phyloP scores from a whole-genome alignment of 2,329 filamentous ascomycete species.

The Colletotrichum nymphaeae region DNA sequence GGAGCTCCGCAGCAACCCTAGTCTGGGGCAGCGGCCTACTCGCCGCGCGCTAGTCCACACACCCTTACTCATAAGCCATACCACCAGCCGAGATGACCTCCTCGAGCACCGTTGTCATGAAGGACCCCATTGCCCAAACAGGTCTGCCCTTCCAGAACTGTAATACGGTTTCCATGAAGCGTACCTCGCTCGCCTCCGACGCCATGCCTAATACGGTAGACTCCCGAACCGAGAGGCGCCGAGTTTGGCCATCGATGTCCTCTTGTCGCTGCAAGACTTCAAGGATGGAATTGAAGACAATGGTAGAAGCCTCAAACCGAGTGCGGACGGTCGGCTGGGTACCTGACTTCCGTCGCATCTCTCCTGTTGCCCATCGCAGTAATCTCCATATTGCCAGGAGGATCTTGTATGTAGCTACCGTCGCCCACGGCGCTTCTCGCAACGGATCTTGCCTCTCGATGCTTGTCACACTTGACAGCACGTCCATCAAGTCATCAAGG shows the following conservation, averaged over 20 bases:
- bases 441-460: slow-evolving; percentile 24
- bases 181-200: slow-evolving; percentile 31
- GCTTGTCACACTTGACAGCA: slow-evolving; percentile 34
- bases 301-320: slow-evolving; percentile 39
- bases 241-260: background rate
- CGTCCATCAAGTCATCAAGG: slow-evolving; percentile 42
- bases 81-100: slow-evolving; percentile 31
- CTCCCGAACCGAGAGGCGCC: slow-evolving; percentile 17
- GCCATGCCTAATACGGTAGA: slow-evolving; percentile 16
- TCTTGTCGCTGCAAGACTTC: slow-evolving; percentile 34
- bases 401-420: slow-evolving; percentile 42
- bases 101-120: slow-evolving; percentile 36
- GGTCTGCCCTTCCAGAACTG: slow-evolving; percentile 36
- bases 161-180: slow-evolving; percentile 33
- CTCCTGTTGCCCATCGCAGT: slow-evolving; percentile 41
- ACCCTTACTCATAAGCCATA: slow-evolving; percentile 11
- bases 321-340: slow-evolving; percentile 36
- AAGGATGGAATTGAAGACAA: slow-evolving; percentile 42
- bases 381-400: slow-evolving; percentile 45
- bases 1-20: slow-evolving; percentile 26
- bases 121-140: slow-evolving; percentile 35
- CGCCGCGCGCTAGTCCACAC: slow-evolving; percentile 6
- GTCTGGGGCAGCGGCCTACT: background rate
- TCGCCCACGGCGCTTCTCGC: slow-evolving; percentile 45
- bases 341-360: slow-evolving; percentile 39